Evolutionary conservation across 305 asterid genomes (phyloP), one percentile per base, ranked within the genome.

Genomic region (Ajuga reptans): DNA sequence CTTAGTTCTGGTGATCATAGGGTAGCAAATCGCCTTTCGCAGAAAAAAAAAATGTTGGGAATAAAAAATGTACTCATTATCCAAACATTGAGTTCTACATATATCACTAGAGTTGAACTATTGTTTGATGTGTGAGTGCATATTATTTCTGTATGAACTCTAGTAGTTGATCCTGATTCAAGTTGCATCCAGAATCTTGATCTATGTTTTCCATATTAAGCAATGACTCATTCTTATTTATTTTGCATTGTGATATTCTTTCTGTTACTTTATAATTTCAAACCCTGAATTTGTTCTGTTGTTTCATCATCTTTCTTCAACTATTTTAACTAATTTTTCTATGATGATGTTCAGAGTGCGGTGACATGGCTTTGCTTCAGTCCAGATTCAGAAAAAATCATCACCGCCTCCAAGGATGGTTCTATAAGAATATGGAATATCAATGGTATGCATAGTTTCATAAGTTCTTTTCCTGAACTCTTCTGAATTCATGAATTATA

Each of bases 341-440:
- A 24, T 64, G 51, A 34, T 78, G 62, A 68, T 83, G 37, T 80
- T 46, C 93, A 94, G 99, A 94, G 99, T 86, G 99, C 99, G 5
- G 99, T 94, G 60, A 94, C 98, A 33, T 94, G 99, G 95, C 85
- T 94, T 74, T 87, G 99, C 90, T 94, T 94, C 76, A 66, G 83
- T 72, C 95, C 90, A 47, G 85, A 85, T 80, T 94, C 99, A 33
- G 98, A 94, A 69, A 85, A 94, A 73, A 82, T 94, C 72, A 80
- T 94, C 80, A 94, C 99, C 8, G 91, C 96, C 71, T 94, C 99
- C 33, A 94, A 91, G 91, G 99, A 94, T 77, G 97, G 96, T 55
- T 79, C 95, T 5, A 87, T 94, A 58, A 85, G 99, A 77, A 79
- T 81, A 75, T 94, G 98, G 98, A 94, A 94, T 73, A 89, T 94